These are phyloP conservation scores for Fusarium heterosporum DNA, from an alignment of 2,329 filamentous ascomycete species.

Conservation along the genomic window DNA sequence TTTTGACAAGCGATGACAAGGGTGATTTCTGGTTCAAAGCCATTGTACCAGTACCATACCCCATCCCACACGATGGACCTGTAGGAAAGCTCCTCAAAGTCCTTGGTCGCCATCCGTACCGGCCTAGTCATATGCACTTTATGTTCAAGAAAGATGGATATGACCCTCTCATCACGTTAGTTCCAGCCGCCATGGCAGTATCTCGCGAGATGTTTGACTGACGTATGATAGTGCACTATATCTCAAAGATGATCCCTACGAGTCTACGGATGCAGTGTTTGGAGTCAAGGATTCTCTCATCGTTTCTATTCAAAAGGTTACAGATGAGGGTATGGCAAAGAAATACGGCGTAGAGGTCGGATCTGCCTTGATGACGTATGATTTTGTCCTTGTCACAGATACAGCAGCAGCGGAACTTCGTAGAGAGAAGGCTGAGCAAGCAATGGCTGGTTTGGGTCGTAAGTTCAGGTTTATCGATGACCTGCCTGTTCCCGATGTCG, in stretches of 20 bases:
- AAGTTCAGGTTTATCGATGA: constrained; percentile 23
- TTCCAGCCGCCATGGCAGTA: rapidly evolving
- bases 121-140: constrained; percentile 86
- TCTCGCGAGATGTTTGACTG: neutral
- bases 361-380: constrained; percentile 15
- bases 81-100: constrained; percentile 77
- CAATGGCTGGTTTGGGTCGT: constrained; percentile 14
- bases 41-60: constrained; percentile 86
- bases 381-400: constrained; percentile 25
- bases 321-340: constrained; percentile 4
- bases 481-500: constrained; percentile 20
- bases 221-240: constrained; percentile 14
- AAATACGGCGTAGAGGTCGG: constrained; percentile 12
- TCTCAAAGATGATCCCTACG: constrained; percentile 23
- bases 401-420: constrained; percentile 12
- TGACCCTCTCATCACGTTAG: constrained; percentile 31
- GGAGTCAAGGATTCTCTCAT: constrained; percentile 31
- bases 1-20: constrained; percentile 46
- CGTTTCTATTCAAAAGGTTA: neutral
- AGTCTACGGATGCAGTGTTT: constrained; percentile 25
- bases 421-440: constrained; percentile 21
- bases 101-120: constrained; percentile 79
- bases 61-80: constrained; percentile 85
- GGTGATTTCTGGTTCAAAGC: constrained; percentile 79
- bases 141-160: constrained; percentile 73